phyloP scores from a whole-genome alignment of 768 basidiomycete genomes.

The Tulasnella sp. region DNA sequence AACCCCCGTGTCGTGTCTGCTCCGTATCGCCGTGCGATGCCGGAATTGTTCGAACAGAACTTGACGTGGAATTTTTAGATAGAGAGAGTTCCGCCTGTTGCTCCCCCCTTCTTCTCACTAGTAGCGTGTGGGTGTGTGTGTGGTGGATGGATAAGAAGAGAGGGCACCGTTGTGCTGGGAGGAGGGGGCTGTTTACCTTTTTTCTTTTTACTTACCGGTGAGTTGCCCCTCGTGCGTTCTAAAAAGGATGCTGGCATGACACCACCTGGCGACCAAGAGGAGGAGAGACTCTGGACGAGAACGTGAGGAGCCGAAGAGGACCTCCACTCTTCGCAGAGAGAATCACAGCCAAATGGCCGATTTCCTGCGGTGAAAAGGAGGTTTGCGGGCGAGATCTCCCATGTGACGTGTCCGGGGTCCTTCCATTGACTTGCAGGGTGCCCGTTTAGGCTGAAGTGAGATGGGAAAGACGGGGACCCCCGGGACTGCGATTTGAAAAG shows the following conservation, averaged over 20 bases:
- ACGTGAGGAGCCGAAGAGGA: slow-evolving; percentile 14
- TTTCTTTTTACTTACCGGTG: slow-evolving; percentile 11
- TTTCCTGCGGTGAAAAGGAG: slow-evolving; percentile 11
- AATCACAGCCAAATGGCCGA: not conserved
- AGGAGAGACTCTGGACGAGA: slow-evolving; percentile 1
- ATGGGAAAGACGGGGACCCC: not conserved
- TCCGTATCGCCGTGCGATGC: not conserved
- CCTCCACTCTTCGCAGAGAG: slow-evolving; percentile 13
- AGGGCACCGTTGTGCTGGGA: not conserved
- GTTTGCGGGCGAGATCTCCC: not conserved
- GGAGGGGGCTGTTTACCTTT: slow-evolving; percentile 3
- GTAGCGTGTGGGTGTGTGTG: not conserved
- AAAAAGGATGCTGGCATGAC: not conserved
- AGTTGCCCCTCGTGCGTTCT: not conserved
- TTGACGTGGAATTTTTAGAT: not conserved
- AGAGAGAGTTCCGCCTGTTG: not conserved
- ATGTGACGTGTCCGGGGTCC: slow-evolving; percentile 2
- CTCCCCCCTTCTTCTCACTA: not conserved
- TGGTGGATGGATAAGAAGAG: not conserved
- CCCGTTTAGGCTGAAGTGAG: slow-evolving; percentile 8
- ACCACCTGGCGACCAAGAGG: slow-evolving; percentile 12
- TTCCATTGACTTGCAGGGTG: not conserved
- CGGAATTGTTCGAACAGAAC: not conserved
- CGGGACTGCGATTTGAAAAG: not conserved
- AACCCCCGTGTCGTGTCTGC: not conserved